Conservation (phyloP, 345 rosid genomes). For the Tarenaya hassleriana region DNA sequence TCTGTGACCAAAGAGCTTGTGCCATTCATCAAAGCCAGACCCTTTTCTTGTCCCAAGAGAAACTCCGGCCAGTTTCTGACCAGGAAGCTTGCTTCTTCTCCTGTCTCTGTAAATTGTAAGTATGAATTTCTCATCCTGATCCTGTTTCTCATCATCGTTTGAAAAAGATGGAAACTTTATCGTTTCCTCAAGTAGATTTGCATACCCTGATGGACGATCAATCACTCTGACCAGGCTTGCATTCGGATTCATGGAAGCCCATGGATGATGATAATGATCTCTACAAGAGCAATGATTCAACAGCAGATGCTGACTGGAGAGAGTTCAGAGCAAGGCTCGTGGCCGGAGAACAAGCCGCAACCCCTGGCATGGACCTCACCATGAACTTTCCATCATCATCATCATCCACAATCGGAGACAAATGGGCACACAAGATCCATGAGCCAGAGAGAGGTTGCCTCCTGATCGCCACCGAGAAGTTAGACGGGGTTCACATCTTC, state of each 20-base stretch:
- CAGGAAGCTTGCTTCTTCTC: constrained; percentile 33
- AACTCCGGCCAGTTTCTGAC: constrained; percentile 22
- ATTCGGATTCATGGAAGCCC: constrained; percentile 37
- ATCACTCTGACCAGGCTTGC: constrained; percentile 45
- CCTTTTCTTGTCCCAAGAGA: constrained; percentile 36
- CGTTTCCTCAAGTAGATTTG: no score
- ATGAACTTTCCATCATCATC: no score
- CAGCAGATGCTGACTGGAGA: constrained; percentile 54
- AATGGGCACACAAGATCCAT: constrained; percentile 80
- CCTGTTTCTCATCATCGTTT: not conserved
- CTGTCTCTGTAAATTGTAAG: constrained; percentile 47
- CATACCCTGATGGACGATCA: constrained; percentile 9
- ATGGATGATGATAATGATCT: constrained; percentile 32
- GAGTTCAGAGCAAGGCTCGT: constrained; percentile 75
- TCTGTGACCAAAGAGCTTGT: constrained; percentile 32
- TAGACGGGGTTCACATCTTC: constrained; percentile 77
- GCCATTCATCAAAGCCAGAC: constrained; percentile 39
- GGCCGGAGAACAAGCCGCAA: constrained; percentile 39
- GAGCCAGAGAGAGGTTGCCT: constrained; percentile 82
- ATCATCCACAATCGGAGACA: constrained; percentile 36
- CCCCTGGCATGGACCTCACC: constrained; percentile 31
- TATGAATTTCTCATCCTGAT: constrained; percentile 8
- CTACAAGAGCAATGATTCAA: constrained; percentile 22
- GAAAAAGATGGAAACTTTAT: not conserved
- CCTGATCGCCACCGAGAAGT: constrained; percentile 81